phyloP scores from a whole-genome alignment of 306 rosid genomes.

The Cucurbita pepo region DNA sequence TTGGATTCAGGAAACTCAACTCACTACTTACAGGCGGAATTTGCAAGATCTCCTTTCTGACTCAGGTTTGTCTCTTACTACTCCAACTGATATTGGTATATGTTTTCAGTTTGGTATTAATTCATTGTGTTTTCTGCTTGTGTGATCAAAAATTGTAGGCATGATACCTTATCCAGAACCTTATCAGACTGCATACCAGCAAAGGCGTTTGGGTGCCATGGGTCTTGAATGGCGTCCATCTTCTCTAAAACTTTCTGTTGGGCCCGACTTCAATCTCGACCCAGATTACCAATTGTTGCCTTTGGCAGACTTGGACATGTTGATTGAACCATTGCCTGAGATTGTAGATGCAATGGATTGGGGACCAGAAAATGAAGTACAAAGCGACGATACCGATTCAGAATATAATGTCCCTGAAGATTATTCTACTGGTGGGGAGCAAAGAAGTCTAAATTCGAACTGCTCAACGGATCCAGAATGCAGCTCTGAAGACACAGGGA shows the following conservation, averaged over 20 bases:
- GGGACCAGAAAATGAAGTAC: slow-evolving; percentile 84
- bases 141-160: slow-evolving; percentile 38
- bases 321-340: slow-evolving; percentile 66
- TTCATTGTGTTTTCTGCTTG: slow-evolving; percentile 17
- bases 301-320: slow-evolving; percentile 69
- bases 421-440: slow-evolving; percentile 57
- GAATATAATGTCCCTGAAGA: slow-evolving; percentile 81
- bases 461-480: slow-evolving; percentile 52
- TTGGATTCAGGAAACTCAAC: slow-evolving; percentile 78
- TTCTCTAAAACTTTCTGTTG: slow-evolving; percentile 62
- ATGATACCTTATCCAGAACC: slow-evolving; percentile 97
- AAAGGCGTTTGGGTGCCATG: slow-evolving; percentile 76
- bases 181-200: slow-evolving; percentile 82
- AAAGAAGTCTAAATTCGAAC: slow-evolving; percentile 52
- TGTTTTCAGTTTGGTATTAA: not conserved
- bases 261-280: slow-evolving; percentile 87
- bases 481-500: slow-evolving; percentile 64
- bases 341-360: slow-evolving; percentile 76
- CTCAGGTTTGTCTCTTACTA: slow-evolving; percentile 47
- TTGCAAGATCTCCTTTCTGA: slow-evolving; percentile 91
- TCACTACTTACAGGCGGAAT: slow-evolving; percentile 71
- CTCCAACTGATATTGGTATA: slow-evolving; percentile 4
- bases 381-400: slow-evolving; percentile 77
- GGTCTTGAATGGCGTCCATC: slow-evolving; percentile 89
- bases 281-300: slow-evolving; percentile 87